Evolutionary conservation across 1,284 basidiomycete genomes (phyloP).

Genomic region (Marasmius oreades): DNA sequence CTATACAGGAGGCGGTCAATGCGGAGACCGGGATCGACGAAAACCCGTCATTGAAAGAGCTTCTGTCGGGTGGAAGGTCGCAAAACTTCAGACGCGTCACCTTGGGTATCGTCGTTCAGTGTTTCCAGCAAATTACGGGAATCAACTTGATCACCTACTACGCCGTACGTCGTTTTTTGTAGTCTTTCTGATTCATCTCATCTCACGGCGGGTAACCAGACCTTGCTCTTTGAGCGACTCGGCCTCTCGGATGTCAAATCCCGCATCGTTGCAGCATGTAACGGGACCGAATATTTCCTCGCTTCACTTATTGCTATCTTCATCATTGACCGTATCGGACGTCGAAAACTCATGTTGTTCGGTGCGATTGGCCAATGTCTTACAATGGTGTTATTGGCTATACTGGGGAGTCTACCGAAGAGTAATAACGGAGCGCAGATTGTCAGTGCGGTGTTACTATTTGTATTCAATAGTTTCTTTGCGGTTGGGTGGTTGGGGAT

Average conservation of each 20-base stretch:
- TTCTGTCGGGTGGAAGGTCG: conserved; percentile 54
- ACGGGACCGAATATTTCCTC: conserved; percentile 68
- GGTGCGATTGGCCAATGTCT: conserved; percentile 53
- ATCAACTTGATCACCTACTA: conserved; percentile 33
- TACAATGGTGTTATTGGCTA: conserved; percentile 61
- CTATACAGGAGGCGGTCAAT: conserved; percentile 49
- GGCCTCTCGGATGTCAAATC: conserved; percentile 59
- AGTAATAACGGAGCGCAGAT: conserved; percentile 42
- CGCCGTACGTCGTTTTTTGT: conserved; percentile 5
- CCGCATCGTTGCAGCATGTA: conserved; percentile 65
- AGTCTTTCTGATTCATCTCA: background rate
- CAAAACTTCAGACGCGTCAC: conserved; percentile 64
- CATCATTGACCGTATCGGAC: conserved; percentile 55
- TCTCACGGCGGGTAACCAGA: conserved; percentile 27
- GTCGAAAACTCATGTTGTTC: conserved; percentile 61
- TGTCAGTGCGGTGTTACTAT: conserved; percentile 55
- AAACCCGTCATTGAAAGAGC: conserved; percentile 40
- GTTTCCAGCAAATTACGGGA: conserved; percentile 67
- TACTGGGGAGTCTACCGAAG: conserved; percentile 44
- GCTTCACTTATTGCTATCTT: conserved; percentile 52
- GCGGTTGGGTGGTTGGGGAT: conserved; percentile 68
- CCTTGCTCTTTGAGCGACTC: conserved; percentile 55
- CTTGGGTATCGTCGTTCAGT: conserved; percentile 59
- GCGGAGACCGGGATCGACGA: conserved; percentile 28
- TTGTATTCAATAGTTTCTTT: conserved; percentile 68